Evolutionary conservation across 2,329 filamentous ascomycete genomes (phyloP).

Genomic region (Phoma sp.): DNA sequence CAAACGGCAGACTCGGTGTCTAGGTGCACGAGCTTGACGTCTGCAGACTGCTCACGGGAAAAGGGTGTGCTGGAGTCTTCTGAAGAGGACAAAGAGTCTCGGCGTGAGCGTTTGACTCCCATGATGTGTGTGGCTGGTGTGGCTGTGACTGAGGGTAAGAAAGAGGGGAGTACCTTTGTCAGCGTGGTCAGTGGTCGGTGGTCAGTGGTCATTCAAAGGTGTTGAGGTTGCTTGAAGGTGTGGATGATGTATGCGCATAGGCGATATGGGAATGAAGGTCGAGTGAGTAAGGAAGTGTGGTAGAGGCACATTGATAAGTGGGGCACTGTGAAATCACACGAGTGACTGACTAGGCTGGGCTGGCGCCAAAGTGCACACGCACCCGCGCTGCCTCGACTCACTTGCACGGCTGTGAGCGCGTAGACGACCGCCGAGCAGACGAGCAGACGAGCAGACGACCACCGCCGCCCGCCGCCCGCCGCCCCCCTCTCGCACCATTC

Average conservation of each 20-base stretch:
- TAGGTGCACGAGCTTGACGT: slow-evolving; percentile 60
- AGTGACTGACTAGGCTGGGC: not conserved
- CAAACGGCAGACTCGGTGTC: slow-evolving; percentile 51
- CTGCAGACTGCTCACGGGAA: slow-evolving; percentile 35
- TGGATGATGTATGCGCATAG: not conserved
- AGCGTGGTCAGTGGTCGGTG: too few relatives aligned
- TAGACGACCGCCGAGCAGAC: too few relatives aligned
- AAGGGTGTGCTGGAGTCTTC: slow-evolving; percentile 43
- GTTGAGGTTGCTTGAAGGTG: not conserved
- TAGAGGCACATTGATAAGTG: slow-evolving; percentile 3
- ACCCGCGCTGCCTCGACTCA: slow-evolving; percentile 11
- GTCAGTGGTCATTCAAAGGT: slow-evolving; percentile 1
- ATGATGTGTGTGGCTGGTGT: slow-evolving; percentile 46
- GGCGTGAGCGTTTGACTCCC: slow-evolving; percentile 65
- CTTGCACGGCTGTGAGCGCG: not conserved
- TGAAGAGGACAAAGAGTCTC: slow-evolving; percentile 55
- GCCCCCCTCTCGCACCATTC: slow-evolving; percentile 5
- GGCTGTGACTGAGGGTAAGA: slow-evolving; percentile 2
- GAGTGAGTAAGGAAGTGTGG: slow-evolving; percentile 3
- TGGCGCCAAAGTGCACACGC: too few relatives aligned
- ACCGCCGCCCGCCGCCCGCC: too few relatives aligned
- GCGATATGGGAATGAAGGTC: not conserved
- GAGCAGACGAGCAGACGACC: too few relatives aligned
- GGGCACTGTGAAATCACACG: slow-evolving; percentile 10
- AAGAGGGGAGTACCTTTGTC: slow-evolving; percentile 10